Evolutionary conservation across 2,329 filamentous ascomycete genomes (phyloP).

Genomic region (Scedosporium minutisporum): DNA sequence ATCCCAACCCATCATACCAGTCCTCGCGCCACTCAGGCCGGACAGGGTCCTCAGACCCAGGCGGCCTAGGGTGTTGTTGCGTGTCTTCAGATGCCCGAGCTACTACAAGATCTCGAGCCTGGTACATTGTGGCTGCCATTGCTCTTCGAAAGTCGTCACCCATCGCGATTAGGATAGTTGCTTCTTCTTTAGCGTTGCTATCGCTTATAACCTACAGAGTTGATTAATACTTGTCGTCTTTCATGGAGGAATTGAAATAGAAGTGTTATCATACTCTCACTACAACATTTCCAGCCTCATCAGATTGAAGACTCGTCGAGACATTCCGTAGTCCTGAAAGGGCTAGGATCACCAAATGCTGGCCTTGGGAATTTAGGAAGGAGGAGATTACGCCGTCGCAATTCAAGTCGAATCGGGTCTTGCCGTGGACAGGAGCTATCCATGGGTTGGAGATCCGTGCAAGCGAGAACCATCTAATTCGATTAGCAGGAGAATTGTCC

Average conservation of each 20-base stretch:
- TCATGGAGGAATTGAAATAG: neutral
- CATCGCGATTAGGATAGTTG: constrained; percentile 59
- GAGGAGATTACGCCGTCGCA: constrained; percentile 72
- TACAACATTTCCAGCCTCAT: constrained; percentile 53
- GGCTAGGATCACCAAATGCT: constrained; percentile 68
- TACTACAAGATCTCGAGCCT: constrained; percentile 53
- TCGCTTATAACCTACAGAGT: constrained; percentile 54
- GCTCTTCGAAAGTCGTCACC: constrained; percentile 66
- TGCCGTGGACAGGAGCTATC: constrained; percentile 82
- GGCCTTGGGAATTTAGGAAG: constrained; percentile 63
- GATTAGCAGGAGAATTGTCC: neutral
- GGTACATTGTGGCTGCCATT: constrained; percentile 75
- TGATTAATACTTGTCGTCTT: constrained; percentile 9
- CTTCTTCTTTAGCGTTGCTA: constrained; percentile 39
- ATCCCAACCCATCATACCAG: constrained; percentile 89
- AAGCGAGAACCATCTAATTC: constrained; percentile 65
- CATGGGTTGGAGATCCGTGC: constrained; percentile 74
- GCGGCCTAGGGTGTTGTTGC: neutral
- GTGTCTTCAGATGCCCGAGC: neutral
- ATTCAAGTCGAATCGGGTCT: constrained; percentile 53
- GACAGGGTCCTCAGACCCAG: constrained; percentile 31
- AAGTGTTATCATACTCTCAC: constrained; percentile 45
- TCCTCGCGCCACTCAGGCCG: constrained; percentile 64
- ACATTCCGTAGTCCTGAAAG: constrained; percentile 66
- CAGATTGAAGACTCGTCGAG: constrained; percentile 58